These are phyloP conservation scores for Pleurotus ostreatus DNA, from an alignment of 768 basidiomycete species.

Conservation along the genomic window DNA sequence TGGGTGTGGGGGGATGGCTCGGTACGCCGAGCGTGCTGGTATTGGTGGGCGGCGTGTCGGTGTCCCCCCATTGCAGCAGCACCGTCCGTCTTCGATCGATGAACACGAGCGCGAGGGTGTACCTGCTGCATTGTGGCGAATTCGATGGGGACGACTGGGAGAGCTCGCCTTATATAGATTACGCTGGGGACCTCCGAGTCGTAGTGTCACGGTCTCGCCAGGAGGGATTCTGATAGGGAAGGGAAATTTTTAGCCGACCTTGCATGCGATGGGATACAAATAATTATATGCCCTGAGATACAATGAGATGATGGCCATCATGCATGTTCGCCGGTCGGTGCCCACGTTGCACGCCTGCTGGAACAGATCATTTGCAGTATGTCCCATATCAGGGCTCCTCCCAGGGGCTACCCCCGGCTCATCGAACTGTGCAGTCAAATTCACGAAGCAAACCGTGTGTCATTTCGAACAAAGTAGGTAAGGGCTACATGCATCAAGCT, in stretches of 20 bases:
- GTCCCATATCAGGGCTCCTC: background rate
- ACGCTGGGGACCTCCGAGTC: background rate
- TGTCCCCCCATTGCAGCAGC: conserved; percentile 3
- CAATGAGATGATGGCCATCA: background rate
- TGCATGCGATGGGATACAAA: background rate
- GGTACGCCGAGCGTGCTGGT: conserved; percentile 13
- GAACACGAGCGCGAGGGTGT: conserved; percentile 1
- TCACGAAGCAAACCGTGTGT: background rate
- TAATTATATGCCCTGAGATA: background rate
- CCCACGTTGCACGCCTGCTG: conserved; percentile 6
- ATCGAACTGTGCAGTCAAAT: background rate
- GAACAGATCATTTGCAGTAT: background rate
- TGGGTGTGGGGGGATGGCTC: conserved; percentile 1
- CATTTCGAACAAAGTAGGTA: background rate
- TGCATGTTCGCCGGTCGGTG: background rate
- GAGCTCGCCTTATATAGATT: conserved; percentile 6
- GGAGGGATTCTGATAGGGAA: background rate
- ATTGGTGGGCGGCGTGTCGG: background rate
- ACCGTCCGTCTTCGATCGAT: conserved; percentile 3
- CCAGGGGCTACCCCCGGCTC: background rate
- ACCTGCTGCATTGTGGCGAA: background rate
- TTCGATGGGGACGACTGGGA: background rate
- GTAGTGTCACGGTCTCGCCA: background rate
- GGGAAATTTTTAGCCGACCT: background rate
- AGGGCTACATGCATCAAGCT: conserved; percentile 7